These are phyloP conservation scores for Mycocentrospora acerina DNA, from an alignment of 2,329 filamentous ascomycete species.

Conservation along the genomic window DNA sequence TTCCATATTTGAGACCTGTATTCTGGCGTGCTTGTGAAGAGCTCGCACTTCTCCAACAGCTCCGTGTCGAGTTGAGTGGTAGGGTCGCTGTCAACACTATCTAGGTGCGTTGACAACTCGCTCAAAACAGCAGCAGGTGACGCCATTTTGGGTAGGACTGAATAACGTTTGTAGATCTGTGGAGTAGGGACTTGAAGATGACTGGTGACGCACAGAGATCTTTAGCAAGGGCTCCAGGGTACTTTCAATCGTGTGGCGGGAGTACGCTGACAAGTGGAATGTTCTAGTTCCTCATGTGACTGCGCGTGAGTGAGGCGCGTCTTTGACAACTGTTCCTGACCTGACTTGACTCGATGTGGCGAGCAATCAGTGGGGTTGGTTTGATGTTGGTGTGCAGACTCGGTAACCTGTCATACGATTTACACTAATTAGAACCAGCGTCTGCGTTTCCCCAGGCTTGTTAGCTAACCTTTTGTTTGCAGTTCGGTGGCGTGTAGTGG, in stretches of 20 bases:
- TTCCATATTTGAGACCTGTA: constrained; percentile 30
- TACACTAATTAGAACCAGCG: too few species aligned
- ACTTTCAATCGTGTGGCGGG: constrained; percentile 11
- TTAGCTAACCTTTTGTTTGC: too few species aligned
- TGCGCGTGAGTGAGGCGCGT: constrained; percentile 18
- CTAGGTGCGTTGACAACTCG: constrained; percentile 47
- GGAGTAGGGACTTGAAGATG: background rate
- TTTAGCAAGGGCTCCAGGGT: background rate
- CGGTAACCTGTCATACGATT: too few species aligned
- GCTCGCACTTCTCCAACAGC: constrained; percentile 54
- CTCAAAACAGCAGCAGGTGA: constrained; percentile 19
- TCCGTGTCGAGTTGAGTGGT: constrained; percentile 49
- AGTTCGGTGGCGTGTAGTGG: too few species aligned
- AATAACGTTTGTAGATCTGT: background rate
- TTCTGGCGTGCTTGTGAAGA: constrained; percentile 41
- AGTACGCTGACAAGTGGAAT: constrained; percentile 17
- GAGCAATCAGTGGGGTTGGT: background rate
- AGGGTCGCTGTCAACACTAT: constrained; percentile 47
- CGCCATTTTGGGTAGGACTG: constrained; percentile 16
- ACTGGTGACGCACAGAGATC: background rate
- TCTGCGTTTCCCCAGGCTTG: too few species aligned
- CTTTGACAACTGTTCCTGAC: background rate
- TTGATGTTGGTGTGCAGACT: too few species aligned
- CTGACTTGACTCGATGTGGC: background rate
- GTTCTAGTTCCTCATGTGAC: constrained; percentile 36